Percentiles rank a stretch among this genome's conserved stretches.
Conservation (phyloP, 1,139 yeast species). For the Blastobotrys capitulatus region DNA sequence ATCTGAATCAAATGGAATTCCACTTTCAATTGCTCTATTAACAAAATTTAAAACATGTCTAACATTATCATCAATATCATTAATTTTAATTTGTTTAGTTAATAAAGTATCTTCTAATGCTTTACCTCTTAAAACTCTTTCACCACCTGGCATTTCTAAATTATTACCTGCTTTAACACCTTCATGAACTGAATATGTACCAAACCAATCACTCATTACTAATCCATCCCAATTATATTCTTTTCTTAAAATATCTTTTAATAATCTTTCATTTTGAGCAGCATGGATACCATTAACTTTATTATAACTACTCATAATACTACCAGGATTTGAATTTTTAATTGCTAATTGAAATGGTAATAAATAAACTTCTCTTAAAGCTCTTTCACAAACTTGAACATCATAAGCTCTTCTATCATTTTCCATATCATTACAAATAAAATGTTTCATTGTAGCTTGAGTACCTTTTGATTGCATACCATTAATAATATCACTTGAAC, state of each 20-base stretch:
- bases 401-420: slow-evolving; percentile 47
- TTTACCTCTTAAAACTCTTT: slow-evolving; percentile 43
- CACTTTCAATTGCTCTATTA: slow-evolving; percentile 40
- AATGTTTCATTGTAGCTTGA: slow-evolving; percentile 56
- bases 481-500: slow-evolving; percentile 44
- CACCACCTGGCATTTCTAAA: slow-evolving; percentile 65
- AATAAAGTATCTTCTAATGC: slow-evolving; percentile 27
- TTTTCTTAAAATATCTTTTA: slow-evolving; percentile 43
- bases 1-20: slow-evolving; percentile 39
- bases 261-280: slow-evolving; percentile 41
- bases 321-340: slow-evolving; percentile 44
- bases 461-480: slow-evolving; percentile 52
- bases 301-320: slow-evolving; percentile 57
- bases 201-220: slow-evolving; percentile 60
- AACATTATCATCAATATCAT: slow-evolving; percentile 42
- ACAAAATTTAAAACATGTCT: slow-evolving; percentile 43
- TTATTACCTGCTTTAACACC: slow-evolving; percentile 53
- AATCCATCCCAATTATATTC: slow-evolving; percentile 57
- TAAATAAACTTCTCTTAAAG: slow-evolving; percentile 55
- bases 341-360: slow-evolving; percentile 58
- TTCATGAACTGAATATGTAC: slow-evolving; percentile 46
- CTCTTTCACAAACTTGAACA: slow-evolving; percentile 49
- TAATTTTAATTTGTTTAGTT: slow-evolving; percentile 19
- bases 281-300: slow-evolving; percentile 54
- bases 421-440: slow-evolving; percentile 57